These are phyloP conservation scores for Tricholoma matsutake DNA, from an alignment of 768 basidiomycete species.

Conservation along the genomic window DNA sequence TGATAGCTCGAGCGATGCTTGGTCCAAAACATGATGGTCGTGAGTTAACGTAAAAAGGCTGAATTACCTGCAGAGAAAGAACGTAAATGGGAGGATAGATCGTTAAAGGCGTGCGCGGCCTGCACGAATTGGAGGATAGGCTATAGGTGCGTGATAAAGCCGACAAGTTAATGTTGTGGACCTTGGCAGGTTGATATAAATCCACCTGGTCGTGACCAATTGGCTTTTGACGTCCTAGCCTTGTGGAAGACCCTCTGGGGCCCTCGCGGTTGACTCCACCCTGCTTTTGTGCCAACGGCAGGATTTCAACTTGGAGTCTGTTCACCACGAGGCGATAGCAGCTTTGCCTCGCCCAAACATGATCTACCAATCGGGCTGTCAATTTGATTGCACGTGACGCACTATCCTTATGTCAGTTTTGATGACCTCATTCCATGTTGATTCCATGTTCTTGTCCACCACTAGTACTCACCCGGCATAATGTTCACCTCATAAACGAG, in stretches of 20 bases:
- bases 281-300: constrained; percentile 28
- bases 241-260: constrained; percentile 29
- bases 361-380: constrained; percentile 9
- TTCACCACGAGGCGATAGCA: constrained; percentile 34
- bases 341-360: constrained; percentile 18
- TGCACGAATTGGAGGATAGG: constrained; percentile 33
- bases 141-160: constrained; percentile 21
- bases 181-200: constrained; percentile 13
- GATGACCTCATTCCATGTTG: not conserved
- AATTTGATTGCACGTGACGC: constrained; percentile 20
- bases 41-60: constrained; percentile 13
- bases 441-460: not conserved
- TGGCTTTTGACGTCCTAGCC: constrained; percentile 26
- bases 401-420: not conserved
- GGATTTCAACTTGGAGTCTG: constrained; percentile 14
- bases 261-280: constrained; percentile 22
- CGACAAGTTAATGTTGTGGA: constrained; percentile 12
- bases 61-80: constrained; percentile 3
- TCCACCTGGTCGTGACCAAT: constrained; percentile 26
- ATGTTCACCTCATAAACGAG: not conserved
- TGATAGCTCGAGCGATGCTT: constrained; percentile 21
- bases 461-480: not conserved
- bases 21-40: constrained; percentile 32
- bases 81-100: constrained; percentile 16
- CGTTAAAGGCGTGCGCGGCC: constrained; percentile 25